Evolutionary conservation across 140 eudicot genomes (phyloP), one percentile per base, ranked within the genome.

Genomic region (Flaveria floridana): DNA sequence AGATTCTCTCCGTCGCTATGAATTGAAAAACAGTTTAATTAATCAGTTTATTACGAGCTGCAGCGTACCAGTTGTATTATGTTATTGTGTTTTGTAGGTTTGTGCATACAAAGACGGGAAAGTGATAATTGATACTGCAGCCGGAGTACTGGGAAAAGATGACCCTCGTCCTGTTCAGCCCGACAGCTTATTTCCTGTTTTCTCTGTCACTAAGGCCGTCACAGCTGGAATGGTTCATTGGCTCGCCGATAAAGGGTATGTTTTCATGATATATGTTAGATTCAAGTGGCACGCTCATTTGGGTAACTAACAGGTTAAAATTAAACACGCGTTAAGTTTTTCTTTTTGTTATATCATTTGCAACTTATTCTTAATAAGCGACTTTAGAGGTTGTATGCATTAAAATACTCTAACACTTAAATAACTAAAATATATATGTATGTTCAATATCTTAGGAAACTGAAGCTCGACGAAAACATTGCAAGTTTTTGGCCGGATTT

Each of bases 141-240:
- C 98, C 74, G 98, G 98, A 64, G 87, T 76, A 64, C 85, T 93
- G 26, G 99, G 94, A 69, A 85, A 85, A 86, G 84, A 88, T 65
- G 97, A 90, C 70, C 99, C 99, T 30, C 95, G 99, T 52, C 94
- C 96, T 5, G 99, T 93, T 84, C 99, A 90, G 72, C 96, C 93
- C 21, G 96, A 93, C 83, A 85, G 86, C 74, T 77, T 93, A 58
- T 93, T 93, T 79, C 87, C 91, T 55, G 89, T 85, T 39, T 93
- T 90, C 70, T 93, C 97, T 62, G 89, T 53, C 57, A 88, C 99
- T 21, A 93, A 93, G 85, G 97, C 91, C 6, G 78, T 93, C 50
- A 81, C 96, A 37, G 87, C 99, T 3, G 99, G 99, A 78, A 83
- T 93, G 94, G 65, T 93, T 15, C 97, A 90, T 79, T 90, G 99